Conservation (phyloP, 768 basidiomycete species). For the Trametopsis cervina region DNA sequence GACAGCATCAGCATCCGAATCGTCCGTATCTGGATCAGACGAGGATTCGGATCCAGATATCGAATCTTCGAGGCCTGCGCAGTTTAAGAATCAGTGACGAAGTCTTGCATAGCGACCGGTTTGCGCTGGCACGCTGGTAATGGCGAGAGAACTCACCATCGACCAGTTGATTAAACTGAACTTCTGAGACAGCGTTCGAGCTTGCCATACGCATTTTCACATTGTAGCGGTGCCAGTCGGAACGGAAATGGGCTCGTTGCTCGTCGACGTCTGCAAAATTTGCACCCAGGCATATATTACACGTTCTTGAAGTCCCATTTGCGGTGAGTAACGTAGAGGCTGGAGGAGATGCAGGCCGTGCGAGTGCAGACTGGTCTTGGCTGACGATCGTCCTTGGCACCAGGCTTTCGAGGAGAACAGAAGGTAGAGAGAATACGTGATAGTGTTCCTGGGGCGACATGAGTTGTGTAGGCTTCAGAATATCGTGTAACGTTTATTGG, state of each 20-base stretch:
- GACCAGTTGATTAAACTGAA: slow-evolving; percentile 68
- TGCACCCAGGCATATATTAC: slow-evolving; percentile 66
- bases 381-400: slow-evolving; percentile 57
- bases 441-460: slow-evolving; percentile 29
- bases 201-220: slow-evolving; percentile 74
- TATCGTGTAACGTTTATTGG: too few relatives aligned
- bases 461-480: too few relatives aligned
- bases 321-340: slow-evolving; percentile 22
- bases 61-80: slow-evolving; percentile 71
- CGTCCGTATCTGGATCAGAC: slow-evolving; percentile 45
- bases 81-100: background rate
- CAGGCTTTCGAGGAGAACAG: slow-evolving; percentile 60
- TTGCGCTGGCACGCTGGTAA: background rate
- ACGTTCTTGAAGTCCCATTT: slow-evolving; percentile 39
- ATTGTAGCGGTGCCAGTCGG: slow-evolving; percentile 99
- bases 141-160: slow-evolving; percentile 61
- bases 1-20: slow-evolving; percentile 51
- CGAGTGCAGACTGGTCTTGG: slow-evolving; percentile 24
- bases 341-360: slow-evolving; percentile 24
- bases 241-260: slow-evolving; percentile 81
- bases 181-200: slow-evolving; percentile 55
- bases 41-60: slow-evolving; percentile 89
- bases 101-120: background rate
- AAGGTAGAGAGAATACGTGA: slow-evolving; percentile 68
- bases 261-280: slow-evolving; percentile 70